Base-by-base conservation (phyloP, 495 filamentous ascomycete species). In the Astrothelium macrocarpum region DNA sequence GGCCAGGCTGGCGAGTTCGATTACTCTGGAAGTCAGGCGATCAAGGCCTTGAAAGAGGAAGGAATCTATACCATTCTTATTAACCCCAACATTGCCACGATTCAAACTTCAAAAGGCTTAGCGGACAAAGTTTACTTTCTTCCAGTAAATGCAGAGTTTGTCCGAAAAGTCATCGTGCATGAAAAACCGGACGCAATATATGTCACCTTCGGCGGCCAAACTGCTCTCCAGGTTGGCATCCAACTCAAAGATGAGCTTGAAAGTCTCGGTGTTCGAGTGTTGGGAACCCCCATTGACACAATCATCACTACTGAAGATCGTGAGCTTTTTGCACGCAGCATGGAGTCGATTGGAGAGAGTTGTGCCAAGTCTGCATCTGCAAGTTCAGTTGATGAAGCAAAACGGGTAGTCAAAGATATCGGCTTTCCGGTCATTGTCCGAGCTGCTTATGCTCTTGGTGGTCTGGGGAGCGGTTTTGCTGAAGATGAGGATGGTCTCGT, bases 51-150 rank as follows among this genome's bases (percentile, higher is more conserved):
- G 70, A 97, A 96, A 78, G 90, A 97, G 76, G 94, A 95, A 70
- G 93, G 90, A 32, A 95, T 97, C 42, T 87, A 91, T 72, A 96
- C 94, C 4, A 89, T 98, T 62, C 79, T 98, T 68, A 96, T 98
- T 74, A 98, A 98, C 75, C 94, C 94, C 59, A 98, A 98, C 75
- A 97, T 98, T 74, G 94, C 94, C 60, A 98, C 94, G 62, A 96
- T 98, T 67, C 94, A 98, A 78, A 98, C 94, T 25, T 95, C 93
- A 68, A 94, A 96, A 78, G 85, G 85, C 69, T 84, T 98, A 68
- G 91, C 91, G 62, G 94, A 98, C 75, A 96, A 98, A 80, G 90
- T 98, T 64, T 98, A 97, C 80, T 98, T 97, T 80, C 84, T 98
- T 25, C 94, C 94, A 25, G 91, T 98, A 70, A 97, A 90, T 36